phyloP scores from a whole-genome alignment of 1,284 basidiomycete genomes.

The Ceratobasidium sp. region DNA sequence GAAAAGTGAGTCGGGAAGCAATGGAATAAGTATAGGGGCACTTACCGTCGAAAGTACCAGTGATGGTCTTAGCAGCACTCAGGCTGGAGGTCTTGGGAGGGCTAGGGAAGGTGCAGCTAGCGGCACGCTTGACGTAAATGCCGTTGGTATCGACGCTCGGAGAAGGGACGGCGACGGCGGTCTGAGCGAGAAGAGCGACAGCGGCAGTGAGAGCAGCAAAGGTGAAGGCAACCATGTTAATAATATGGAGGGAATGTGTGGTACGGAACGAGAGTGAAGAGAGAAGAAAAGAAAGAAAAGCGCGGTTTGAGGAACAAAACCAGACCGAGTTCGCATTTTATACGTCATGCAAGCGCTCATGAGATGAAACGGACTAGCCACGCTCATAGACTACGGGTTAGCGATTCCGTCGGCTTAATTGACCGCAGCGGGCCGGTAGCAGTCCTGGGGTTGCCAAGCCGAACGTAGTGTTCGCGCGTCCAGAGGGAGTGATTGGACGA shows the following conservation, averaged over 20 bases:
- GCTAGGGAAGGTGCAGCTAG: constrained; percentile 58
- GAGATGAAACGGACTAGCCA: constrained; percentile 17
- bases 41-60: constrained; percentile 51
- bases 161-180: constrained; percentile 39
- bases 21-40: constrained; percentile 9
- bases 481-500: background rate
- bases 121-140: constrained; percentile 40
- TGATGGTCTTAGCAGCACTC: constrained; percentile 59
- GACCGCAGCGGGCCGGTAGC: constrained; percentile 30
- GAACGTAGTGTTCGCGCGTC: background rate
- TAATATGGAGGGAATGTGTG: constrained; percentile 21
- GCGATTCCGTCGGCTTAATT: background rate
- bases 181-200: constrained; percentile 41
- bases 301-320: constrained; percentile 21
- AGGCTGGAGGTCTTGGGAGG: constrained; percentile 60
- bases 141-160: constrained; percentile 42
- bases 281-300: constrained; percentile 22
- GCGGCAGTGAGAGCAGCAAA: constrained; percentile 41
- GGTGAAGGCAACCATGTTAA: constrained; percentile 42
- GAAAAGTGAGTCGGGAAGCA: background rate
- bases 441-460: constrained; percentile 19
- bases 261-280: constrained; percentile 31
- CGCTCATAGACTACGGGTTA: background rate
- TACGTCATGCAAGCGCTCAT: background rate
- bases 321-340: constrained; percentile 7